A percentile compares a stretch with the other conserved stretches of the same genome.
These are phyloP conservation scores for Eimeria necatrix DNA, from an alignment of 169 alveolate genomes.

Conservation along the genomic window DNA sequence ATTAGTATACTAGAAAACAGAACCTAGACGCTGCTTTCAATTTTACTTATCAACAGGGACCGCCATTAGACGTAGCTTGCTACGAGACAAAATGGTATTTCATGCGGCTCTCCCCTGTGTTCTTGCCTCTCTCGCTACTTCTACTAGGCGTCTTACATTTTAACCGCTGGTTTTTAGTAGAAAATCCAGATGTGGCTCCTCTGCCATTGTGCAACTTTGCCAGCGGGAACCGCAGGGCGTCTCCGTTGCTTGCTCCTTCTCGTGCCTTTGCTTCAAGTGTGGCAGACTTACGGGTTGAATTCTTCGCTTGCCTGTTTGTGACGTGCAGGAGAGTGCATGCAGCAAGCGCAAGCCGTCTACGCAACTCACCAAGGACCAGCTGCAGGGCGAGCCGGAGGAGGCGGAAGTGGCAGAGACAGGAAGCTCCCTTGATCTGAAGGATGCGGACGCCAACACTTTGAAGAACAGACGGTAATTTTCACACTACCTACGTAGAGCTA, in stretches of 20 bases:
- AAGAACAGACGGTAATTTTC: conserved; percentile 48
- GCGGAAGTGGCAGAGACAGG: conserved; percentile 1
- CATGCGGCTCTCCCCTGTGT: no score
- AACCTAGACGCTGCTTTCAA: no score
- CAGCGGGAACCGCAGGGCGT: no score
- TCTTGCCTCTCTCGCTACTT: no score
- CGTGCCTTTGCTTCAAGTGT: neutral
- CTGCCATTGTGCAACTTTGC: no score
- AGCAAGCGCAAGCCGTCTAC: conserved; percentile 53
- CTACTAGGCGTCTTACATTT: no score
- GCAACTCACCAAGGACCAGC: conserved; percentile 49
- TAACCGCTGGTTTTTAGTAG: no score
- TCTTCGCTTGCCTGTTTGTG: neutral
- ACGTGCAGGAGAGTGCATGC: conserved; percentile 58
- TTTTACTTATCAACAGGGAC: no score
- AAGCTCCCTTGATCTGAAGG: conserved; percentile 1
- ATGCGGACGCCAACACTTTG: conserved; percentile 47
- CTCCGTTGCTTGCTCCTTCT: neutral
- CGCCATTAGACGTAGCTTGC: no score
- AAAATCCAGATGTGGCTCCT: no score
- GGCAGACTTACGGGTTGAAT: neutral
- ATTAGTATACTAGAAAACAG: no score
- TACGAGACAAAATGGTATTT: neutral
- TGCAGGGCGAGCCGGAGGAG: neutral
- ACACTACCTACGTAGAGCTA: neutral